Evolutionary conservation across 2,329 filamentous ascomycete genomes (phyloP).

Genomic region (Epichloe sp.): DNA sequence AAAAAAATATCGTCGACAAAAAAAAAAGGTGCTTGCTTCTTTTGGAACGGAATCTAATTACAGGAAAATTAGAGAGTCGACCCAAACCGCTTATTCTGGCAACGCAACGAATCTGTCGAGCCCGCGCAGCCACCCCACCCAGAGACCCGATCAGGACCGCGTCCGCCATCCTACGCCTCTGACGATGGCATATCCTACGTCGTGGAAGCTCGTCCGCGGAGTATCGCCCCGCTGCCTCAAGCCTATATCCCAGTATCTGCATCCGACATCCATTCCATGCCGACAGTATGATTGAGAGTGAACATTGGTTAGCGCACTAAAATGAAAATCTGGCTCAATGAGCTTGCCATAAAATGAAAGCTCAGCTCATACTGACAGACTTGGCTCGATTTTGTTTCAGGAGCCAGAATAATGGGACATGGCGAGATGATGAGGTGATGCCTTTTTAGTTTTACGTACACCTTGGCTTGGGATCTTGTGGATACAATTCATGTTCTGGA

Average conservation of each 20-base stretch:
- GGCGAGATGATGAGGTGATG: too few species aligned
- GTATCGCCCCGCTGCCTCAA: conserved; percentile 37
- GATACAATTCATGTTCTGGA: too few species aligned
- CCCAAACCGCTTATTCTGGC: conserved; percentile 71
- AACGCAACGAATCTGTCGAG: conserved; percentile 40
- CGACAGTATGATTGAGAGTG: not conserved
- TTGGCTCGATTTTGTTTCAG: too few species aligned
- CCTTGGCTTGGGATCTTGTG: too few species aligned
- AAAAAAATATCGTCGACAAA: too few species aligned
- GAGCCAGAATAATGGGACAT: too few species aligned
- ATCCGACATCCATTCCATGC: not conserved
- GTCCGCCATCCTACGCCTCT: conserved; percentile 64
- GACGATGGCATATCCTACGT: conserved; percentile 66
- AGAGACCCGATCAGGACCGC: conserved; percentile 19
- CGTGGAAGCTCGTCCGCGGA: conserved; percentile 50
- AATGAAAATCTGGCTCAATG: not conserved
- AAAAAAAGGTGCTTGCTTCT: not conserved
- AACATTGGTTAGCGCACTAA: not conserved
- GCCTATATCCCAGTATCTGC: not conserved
- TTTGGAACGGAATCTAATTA: not conserved
- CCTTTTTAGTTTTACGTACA: too few species aligned
- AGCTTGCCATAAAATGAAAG: too few species aligned
- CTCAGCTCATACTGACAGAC: too few species aligned
- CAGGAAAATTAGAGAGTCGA: conserved; percentile 48
- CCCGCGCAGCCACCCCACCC: conserved; percentile 8